A percentile compares a stretch with the other conserved stretches of the same genome.
Evolutionary conservation across 164 flowering plant species (phyloP).

Genomic region (Vitis rupestris): DNA sequence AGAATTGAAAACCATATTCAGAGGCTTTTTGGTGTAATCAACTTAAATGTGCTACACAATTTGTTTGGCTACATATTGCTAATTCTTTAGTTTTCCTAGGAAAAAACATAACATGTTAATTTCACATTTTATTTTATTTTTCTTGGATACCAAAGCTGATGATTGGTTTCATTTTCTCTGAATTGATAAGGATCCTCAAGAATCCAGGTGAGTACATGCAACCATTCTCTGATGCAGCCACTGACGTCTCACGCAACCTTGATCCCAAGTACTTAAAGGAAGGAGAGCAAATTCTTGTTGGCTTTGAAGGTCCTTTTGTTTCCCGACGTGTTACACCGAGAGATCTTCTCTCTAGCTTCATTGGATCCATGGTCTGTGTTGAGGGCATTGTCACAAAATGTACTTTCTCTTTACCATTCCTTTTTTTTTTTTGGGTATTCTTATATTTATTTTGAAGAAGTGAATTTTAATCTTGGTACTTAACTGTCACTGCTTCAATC

Average conservation of each 20-base stretch:
- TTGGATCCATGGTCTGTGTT: conserved; percentile 96
- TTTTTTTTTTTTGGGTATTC: neutral
- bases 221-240: conserved; percentile 78
- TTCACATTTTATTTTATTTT: too few relatives aligned
- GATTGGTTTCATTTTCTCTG: too few relatives aligned
- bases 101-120: too few relatives aligned
- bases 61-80: too few relatives aligned
- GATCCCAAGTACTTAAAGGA: conserved; percentile 79
- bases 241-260: conserved; percentile 66
- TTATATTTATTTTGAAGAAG: neutral
- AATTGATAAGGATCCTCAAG: conserved; percentile 55
- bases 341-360: conserved; percentile 83
- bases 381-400: conserved; percentile 97
- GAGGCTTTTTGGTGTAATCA: too few relatives aligned
- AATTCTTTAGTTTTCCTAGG: too few relatives aligned
- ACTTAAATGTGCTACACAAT: too few relatives aligned
- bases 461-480: too few relatives aligned
- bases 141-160: too few relatives aligned
- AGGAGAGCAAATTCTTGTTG: conserved; percentile 85
- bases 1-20: too few relatives aligned
- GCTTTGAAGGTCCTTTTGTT: conserved; percentile 92
- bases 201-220: conserved; percentile 84
- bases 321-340: conserved; percentile 90
- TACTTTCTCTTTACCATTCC: conserved; percentile 20
- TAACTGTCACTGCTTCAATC: too few relatives aligned